Percentiles rank a stretch among this genome's conserved stretches.
Conservation (phyloP, 2,329 filamentous ascomycete species). For the Fusarium foetens region DNA sequence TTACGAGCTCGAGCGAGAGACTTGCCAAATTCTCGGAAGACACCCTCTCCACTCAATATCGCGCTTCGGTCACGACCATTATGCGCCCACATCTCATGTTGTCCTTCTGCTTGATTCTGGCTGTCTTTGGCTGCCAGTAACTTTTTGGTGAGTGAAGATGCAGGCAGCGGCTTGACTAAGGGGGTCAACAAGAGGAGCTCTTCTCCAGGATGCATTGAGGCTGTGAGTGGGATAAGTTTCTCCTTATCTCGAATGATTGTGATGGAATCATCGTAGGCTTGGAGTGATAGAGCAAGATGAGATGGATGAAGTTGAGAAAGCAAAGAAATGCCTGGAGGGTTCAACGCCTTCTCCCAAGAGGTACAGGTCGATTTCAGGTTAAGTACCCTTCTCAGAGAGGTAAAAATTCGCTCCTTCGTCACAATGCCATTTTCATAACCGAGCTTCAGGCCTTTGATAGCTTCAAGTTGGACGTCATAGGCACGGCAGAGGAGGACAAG, state of each 20-base stretch:
- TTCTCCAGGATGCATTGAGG: conserved; percentile 83
- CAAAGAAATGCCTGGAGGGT: conserved; percentile 80
- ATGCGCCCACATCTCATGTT: conserved; percentile 67
- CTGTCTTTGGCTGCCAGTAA: conserved; percentile 65
- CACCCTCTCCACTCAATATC: conserved; percentile 91
- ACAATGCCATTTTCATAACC: conserved; percentile 93
- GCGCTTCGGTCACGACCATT: conserved; percentile 62
- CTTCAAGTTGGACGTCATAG: conserved; percentile 89
- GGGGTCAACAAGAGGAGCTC: conserved; percentile 91
- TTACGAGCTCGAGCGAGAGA: conserved; percentile 87
- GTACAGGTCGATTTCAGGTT: conserved; percentile 86
- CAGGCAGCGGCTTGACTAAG: conserved; percentile 89
- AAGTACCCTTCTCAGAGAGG: conserved; percentile 82
- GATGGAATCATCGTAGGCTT: conserved; percentile 91
- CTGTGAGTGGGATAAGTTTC: conserved; percentile 82
- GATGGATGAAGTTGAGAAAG: conserved; percentile 84
- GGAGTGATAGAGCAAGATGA: conserved; percentile 82
- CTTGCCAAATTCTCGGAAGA: conserved; percentile 89
- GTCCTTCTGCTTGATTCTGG: conserved; percentile 48
- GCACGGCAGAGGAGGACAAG: conserved; percentile 88
- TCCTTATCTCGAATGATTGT: conserved; percentile 92
- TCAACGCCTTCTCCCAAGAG: conserved; percentile 90
- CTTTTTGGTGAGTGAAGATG: conserved; percentile 82
- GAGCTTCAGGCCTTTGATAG: conserved; percentile 87
- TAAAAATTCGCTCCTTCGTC: conserved; percentile 79